Base-by-base conservation (phyloP, 1,284 basidiomycete species). In the Marasmius oreades region DNA sequence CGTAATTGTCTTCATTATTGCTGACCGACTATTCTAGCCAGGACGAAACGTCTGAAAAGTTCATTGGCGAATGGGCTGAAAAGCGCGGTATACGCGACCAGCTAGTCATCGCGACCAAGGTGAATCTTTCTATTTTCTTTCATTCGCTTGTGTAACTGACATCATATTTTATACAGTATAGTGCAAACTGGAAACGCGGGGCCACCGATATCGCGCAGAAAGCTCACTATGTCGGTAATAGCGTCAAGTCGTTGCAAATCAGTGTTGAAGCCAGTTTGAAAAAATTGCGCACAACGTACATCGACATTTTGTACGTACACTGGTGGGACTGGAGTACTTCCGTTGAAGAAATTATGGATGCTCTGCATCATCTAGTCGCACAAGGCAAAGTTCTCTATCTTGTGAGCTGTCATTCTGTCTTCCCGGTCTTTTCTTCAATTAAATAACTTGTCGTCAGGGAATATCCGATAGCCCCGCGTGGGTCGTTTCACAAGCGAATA, bases 11-110 rank as follows among this genome's bases (percentile, higher is more conserved):
- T 47, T 47, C 16, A 22, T 22, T 42, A n/a, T n/a, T n/a, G n/a
- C n/a, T 31, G 28, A 31, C 28, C 28, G 5, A 5, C 10, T 31
- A 10, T 31, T 31, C 10, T 36, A 82, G 80, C 58, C 78, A 81
- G 54, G 72, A 78, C 34, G 80, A 77, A 45, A 65, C 73, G 8
- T 78, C 75, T 3, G 83, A 85, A 60, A 64, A 67, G 37, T 76
- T 81, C 56, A 77, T 84, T 39, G 84, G 83, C 1, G 80, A 81
- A 64, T 85, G 84, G 83, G 76, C 73, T 36, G 76, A 81, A 53
- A 48, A 64, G 11, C 70, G 77, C 3, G 74, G 72, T 0, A 81
- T 77, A 36, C 74, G 83, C 6, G 80, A 86, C 60, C 78, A 82
- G 61, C 67, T 79, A 10, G 76, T 82, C 52, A 70, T 84, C 46